Conservation (phyloP, 1,139 yeast species). For the Tardiomyces depauwii region DNA sequence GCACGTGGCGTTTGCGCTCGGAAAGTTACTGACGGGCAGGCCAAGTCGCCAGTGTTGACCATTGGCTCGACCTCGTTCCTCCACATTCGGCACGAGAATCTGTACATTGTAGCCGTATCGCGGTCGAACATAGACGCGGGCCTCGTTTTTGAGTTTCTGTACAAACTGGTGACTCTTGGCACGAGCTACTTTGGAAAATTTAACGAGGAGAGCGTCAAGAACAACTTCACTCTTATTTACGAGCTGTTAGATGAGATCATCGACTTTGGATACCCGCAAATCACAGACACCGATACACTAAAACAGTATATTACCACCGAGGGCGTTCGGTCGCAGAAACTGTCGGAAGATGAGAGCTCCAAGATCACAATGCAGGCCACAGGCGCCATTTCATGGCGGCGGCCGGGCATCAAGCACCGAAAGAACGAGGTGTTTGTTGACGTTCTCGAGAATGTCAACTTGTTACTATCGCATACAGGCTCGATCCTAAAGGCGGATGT, state of each 20-base stretch:
- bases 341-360: conserved; percentile 10
- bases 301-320: conserved; percentile 26
- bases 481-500: conserved; percentile 61
- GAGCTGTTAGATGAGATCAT: conserved; percentile 69
- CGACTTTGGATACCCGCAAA: conserved; percentile 76
- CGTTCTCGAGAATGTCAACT: conserved; percentile 63
- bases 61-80: conserved; percentile 88
- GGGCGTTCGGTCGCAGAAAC: conserved; percentile 10
- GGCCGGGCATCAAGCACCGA: conserved; percentile 61
- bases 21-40: conserved; percentile 10
- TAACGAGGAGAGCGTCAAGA: conserved; percentile 37
- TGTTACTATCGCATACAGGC: conserved; percentile 40
- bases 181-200: conserved; percentile 29
- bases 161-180: conserved; percentile 41
- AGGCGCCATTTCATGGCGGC: conserved; percentile 56
- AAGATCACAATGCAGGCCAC: conserved; percentile 31
- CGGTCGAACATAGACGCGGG: conserved; percentile 84
- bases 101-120: conserved; percentile 82
- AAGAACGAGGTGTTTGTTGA: conserved; percentile 73
- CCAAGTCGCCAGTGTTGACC: conserved; percentile 74
- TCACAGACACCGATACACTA: conserved; percentile 45
- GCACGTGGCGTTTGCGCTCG: conserved; percentile 6
- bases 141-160: conserved; percentile 65
- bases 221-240: conserved; percentile 57
- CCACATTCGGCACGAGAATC: conserved; percentile 54